phyloP scores from a whole-genome alignment of 768 basidiomycete species.

The Tricholoma sp. region DNA sequence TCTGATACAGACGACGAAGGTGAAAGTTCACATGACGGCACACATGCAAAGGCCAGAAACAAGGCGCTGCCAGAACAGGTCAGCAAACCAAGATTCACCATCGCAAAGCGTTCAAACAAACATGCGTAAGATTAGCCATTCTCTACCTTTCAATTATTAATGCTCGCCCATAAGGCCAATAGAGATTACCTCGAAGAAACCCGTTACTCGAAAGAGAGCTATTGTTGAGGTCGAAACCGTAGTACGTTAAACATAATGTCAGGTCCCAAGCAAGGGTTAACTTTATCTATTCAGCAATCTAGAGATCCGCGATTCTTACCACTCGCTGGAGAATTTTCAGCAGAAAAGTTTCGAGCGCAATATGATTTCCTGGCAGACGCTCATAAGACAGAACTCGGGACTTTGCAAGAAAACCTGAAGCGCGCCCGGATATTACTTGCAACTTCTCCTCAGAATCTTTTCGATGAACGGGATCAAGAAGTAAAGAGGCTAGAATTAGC shows the following conservation, averaged over 20 bases:
- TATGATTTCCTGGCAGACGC: slow-evolving; percentile 73
- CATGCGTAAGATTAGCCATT: slow-evolving; percentile 65
- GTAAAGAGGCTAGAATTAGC: slow-evolving; percentile 66
- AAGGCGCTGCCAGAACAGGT: slow-evolving; percentile 38
- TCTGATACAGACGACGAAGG: slow-evolving; percentile 7
- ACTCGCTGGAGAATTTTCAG: slow-evolving; percentile 62
- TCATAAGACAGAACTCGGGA: slow-evolving; percentile 58
- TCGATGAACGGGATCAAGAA: slow-evolving; percentile 60
- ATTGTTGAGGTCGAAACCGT: slow-evolving; percentile 64
- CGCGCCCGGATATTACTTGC: slow-evolving; percentile 59
- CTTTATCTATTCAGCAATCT: slow-evolving; percentile 43
- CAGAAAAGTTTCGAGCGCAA: slow-evolving; percentile 57
- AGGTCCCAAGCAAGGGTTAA: not conserved
- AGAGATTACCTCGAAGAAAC: slow-evolving; percentile 80
- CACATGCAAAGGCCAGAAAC: slow-evolving; percentile 24
- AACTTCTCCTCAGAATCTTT: slow-evolving; percentile 56
- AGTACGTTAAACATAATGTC: slow-evolving; percentile 34
- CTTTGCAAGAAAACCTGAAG: slow-evolving; percentile 60
- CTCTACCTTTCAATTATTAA: not conserved
- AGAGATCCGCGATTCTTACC: slow-evolving; percentile 87
- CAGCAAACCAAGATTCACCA: slow-evolving; percentile 37
- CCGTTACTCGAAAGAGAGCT: slow-evolving; percentile 66
- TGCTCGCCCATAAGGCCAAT: slow-evolving; percentile 48
- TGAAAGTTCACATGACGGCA: not conserved
- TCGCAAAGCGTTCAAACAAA: slow-evolving; percentile 66